Percentiles rank a stretch among this genome's conserved stretches.
These are phyloP conservation scores for Cystobasidium tubakii DNA, from an alignment of 768 basidiomycete species.

Conservation along the genomic window DNA sequence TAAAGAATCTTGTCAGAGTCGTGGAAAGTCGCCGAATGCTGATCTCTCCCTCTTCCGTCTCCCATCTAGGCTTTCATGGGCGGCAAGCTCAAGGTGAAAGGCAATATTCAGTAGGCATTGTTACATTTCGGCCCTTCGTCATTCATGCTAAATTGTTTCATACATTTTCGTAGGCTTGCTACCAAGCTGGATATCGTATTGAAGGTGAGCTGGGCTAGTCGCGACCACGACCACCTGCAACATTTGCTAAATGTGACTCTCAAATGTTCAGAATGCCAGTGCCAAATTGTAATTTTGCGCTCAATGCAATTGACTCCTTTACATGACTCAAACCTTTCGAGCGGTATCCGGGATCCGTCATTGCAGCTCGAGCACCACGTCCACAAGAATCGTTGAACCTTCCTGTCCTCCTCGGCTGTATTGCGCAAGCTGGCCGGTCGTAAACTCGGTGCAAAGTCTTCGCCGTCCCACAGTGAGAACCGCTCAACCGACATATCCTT, in stretches of 20 bases:
- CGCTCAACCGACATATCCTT: too few species aligned
- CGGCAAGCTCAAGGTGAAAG: constrained; percentile 35
- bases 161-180: not conserved
- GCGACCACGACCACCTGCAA: not conserved
- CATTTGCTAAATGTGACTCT: not conserved
- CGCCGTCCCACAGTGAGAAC: too few species aligned
- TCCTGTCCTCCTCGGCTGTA: too few species aligned
- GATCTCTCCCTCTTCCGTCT: not conserved
- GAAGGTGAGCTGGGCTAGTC: not conserved
- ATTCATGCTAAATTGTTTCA: not conserved
- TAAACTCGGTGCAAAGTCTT: too few species aligned
- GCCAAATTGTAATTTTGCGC: not conserved
- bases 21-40: not conserved
- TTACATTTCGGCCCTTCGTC: too few species aligned
- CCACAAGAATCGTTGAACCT: too few species aligned
- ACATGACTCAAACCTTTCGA: too few species aligned
- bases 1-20: not conserved
- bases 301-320: not conserved
- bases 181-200: constrained; percentile 16
- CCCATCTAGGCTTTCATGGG: constrained; percentile 34
- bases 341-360: too few species aligned
- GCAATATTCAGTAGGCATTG: constrained; percentile 17
- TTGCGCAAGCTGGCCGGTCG: too few species aligned
- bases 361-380: too few species aligned
- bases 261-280: not conserved